phyloP scores from a whole-genome alignment of 2,329 filamentous ascomycete genomes.

The Claviceps paspali region DNA sequence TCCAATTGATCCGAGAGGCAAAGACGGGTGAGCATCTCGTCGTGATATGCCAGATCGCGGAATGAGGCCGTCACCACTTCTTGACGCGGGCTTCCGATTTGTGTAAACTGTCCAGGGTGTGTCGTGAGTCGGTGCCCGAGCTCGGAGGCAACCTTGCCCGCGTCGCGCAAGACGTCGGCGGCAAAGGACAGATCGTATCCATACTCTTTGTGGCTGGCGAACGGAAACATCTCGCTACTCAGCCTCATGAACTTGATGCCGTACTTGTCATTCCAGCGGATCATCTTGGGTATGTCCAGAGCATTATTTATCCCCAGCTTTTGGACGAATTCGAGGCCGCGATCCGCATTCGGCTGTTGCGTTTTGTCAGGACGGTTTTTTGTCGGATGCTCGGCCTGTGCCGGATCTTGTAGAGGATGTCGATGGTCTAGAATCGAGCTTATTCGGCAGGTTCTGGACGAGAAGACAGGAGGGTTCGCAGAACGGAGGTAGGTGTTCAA shows the following conservation, averaged over 20 bases:
- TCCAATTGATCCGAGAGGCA: conserved; percentile 64
- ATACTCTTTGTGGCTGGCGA: conserved; percentile 75
- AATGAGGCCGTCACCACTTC: conserved; percentile 64
- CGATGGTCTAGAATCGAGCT: conserved; percentile 80
- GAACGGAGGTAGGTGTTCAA: conserved; percentile 81
- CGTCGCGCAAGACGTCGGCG: conserved; percentile 58
- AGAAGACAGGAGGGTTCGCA: conserved; percentile 73
- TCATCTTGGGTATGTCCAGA: conserved; percentile 67
- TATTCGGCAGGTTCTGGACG: conserved; percentile 81
- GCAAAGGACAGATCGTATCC: conserved; percentile 82
- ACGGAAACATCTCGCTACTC: conserved; percentile 94
- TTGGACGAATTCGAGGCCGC: conserved; percentile 61
- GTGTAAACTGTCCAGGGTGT: conserved; percentile 86
- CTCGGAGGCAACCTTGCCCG: conserved; percentile 60
- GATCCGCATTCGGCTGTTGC: conserved; percentile 47
- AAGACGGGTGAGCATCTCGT: conserved; percentile 67
- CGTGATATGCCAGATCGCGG: conserved; percentile 75
- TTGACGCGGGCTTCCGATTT: conserved; percentile 67
- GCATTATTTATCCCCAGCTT: conserved; percentile 68
- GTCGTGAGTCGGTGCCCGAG: conserved; percentile 76
- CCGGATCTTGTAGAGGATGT: conserved; percentile 62
- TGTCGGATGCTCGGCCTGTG: conserved; percentile 61
- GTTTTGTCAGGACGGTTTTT: conserved; percentile 75
- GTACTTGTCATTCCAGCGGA: conserved; percentile 84
- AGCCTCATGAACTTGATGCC: conserved; percentile 85